A percentile compares a stretch with the other conserved stretches of the same genome.
Conservation (phyloP, 306 rosid species). For the Citrullus colocynthis region DNA sequence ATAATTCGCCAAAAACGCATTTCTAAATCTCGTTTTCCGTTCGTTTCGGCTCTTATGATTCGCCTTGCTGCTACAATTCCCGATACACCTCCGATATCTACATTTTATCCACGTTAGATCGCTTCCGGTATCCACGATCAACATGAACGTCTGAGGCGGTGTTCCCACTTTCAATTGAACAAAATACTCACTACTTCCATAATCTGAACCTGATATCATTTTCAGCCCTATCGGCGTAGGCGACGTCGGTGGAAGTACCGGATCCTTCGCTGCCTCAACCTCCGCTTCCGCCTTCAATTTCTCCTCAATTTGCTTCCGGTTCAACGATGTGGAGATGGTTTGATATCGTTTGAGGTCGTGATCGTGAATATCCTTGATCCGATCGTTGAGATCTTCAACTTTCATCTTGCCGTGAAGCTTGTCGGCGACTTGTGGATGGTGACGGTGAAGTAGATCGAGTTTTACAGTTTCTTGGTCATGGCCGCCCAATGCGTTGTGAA, state of each 20-base stretch:
- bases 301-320: too few relatives aligned
- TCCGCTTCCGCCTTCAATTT: fast-evolving
- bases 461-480: neutral
- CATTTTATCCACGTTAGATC: conserved; percentile 73
- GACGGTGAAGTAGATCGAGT: neutral
- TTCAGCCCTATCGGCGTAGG: conserved; percentile 21
- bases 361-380: neutral
- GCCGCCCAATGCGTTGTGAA: neutral
- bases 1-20: conserved; percentile 23
- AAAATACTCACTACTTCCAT: conserved; percentile 45
- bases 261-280: neutral
- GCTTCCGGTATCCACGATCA: conserved; percentile 64
- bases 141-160: conserved; percentile 39
- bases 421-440: neutral
- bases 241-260: neutral
- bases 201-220: conserved; percentile 38
- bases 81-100: conserved; percentile 4
- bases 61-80: neutral
- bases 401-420: neutral
- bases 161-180: conserved; percentile 48
- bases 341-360: neutral
- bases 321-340: neutral
- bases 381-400: neutral
- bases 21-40: neutral
- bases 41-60: neutral